Percentiles rank a stretch among this genome's conserved stretches.
Conservation (phyloP, 768 basidiomycete species). For the Terana coerulea region DNA sequence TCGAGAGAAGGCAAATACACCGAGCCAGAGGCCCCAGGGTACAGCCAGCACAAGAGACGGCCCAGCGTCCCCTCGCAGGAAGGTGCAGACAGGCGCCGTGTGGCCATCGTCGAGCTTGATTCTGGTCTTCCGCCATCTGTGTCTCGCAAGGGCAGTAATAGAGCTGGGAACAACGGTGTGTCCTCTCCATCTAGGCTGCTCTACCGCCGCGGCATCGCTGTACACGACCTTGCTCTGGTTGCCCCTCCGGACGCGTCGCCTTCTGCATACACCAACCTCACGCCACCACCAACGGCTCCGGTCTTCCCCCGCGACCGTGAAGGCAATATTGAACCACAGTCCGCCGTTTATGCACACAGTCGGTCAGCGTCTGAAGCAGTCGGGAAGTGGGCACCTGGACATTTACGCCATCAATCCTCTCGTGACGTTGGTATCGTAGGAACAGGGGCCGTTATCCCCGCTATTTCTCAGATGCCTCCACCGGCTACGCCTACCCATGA, state of each 20-base stretch:
- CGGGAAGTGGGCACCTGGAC: slow-evolving; percentile 24
- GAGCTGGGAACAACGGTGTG: slow-evolving; percentile 8
- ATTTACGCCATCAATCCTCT: slow-evolving; percentile 38
- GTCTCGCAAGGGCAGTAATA: slow-evolving; percentile 20
- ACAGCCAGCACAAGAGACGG: slow-evolving; percentile 32
- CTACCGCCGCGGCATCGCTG: slow-evolving; percentile 23
- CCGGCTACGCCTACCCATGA: slow-evolving; percentile 6
- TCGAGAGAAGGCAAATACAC: neutral
- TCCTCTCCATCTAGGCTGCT: slow-evolving; percentile 6
- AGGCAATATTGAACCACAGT: neutral
- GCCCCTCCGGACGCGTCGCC: slow-evolving; percentile 69
- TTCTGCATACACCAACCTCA: slow-evolving; percentile 46
- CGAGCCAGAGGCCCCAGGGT: slow-evolving; percentile 4
- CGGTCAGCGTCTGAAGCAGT: slow-evolving; percentile 48
- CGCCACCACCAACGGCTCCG: slow-evolving; percentile 50
- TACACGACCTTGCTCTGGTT: slow-evolving; percentile 56
- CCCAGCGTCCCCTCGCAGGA: slow-evolving; percentile 55
- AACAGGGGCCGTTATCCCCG: slow-evolving; percentile 29
- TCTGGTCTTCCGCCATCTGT: slow-evolving; percentile 25
- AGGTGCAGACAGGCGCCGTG: slow-evolving; percentile 58
- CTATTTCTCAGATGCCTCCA: slow-evolving; percentile 16
- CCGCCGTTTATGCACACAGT: slow-evolving; percentile 29
- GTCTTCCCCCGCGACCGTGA: slow-evolving; percentile 7
- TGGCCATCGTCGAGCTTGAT: slow-evolving; percentile 66
- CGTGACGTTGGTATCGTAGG: slow-evolving; percentile 53